Base-by-base conservation (phyloP, 306 rosid genomes). In the Fragaria vesca region DNA sequence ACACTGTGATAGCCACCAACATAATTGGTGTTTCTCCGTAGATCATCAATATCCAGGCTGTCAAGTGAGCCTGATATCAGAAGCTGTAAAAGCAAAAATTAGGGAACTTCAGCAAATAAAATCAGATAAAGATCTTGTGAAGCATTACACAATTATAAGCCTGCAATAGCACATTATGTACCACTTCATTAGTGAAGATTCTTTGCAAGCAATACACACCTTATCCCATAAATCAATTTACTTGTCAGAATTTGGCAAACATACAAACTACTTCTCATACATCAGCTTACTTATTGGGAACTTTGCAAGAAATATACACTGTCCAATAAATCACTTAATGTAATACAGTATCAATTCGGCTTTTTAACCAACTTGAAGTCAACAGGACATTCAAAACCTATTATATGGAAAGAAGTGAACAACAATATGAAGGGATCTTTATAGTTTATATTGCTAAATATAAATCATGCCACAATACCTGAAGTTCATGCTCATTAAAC, bases 401-500 rank as follows among this genome's bases (percentile, higher is more conserved):
- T 8, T 66, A 16, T 45, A 40, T 42, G 34, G 51, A 5, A 68
- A 18, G 5, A 66, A 66, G 9, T 38, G 7, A 38, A 38, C 61
- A 38, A 38, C 61, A 66, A 16, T 8, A 66, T 17, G 70, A 66
- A 18, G 12, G 24, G 4, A 8, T 54, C 4, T 66, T 4, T 18
- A 66, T 1, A 36, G 47, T 34, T 66, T 7, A 20, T 20, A 18
- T 54, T 20, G 26, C 61, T 18, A 18, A n/a, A 18, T 52, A 55
- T 55, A 12, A 55, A 26, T n/a, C 30, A 55, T n/a, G 30, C 28
- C 30, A 72, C 17, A 63, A 68, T 88, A 93, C 98, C 99, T 95
- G 99, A 52, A 95, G 93, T 80, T 95, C 99, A 84, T 95, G 97
- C 87, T 95, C 99, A 74, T 95, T 93, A 67, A 95, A 95, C 97